Base-by-base conservation (phyloP, 495 filamentous ascomycete genomes). In the Hypoxylon fragiforme region DNA sequence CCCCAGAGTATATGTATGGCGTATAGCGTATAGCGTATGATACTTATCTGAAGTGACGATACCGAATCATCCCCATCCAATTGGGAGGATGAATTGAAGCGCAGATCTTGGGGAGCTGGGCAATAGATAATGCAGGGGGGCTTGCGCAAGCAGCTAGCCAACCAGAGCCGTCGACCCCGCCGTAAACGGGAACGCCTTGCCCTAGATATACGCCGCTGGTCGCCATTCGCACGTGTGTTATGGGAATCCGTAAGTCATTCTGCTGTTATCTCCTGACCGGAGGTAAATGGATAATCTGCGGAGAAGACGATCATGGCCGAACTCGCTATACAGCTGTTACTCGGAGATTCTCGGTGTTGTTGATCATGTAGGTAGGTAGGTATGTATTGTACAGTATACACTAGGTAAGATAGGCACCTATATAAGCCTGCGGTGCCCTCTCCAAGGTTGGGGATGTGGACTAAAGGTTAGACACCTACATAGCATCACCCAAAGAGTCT, bases 241-340 rank as follows among this genome's bases (percentile, higher is more conserved):
- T 42, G 36, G 11, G 38, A 54, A 46, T 18, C 38, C 36, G 50
- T 42, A 44, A 28, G 24, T 28, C 4, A 19, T 16, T 36, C n/a
- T 41, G 19, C 7, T 38, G 54, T 63, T 63, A 63, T 63, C 60
- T 63, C 60, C 60, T 63, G 54, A 63, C 44, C 60, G 60, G 60
- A 63, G 60, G 49, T 52, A 35, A n/a, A 19, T 16, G 18, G 43
- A 34, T 12, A 28, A 15, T 31, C 18, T 41, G 44, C 44, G 49
- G 40, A 46, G 48, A 54, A 37, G 28, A 21, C 26, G 44, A 30
- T 18, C 15, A 14, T 44, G 54, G 59, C 60, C 60, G 60, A 63
- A 26, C 36, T 63, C 60, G 60, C 54, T 50, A 57, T 57, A 49
- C 24, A 39, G 14, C 15, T 4, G 22, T 18, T 40, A 20, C 12